phyloP scores from a whole-genome alignment of 2,329 filamentous ascomycete genomes.

The Aureobasidium sp. region DNA sequence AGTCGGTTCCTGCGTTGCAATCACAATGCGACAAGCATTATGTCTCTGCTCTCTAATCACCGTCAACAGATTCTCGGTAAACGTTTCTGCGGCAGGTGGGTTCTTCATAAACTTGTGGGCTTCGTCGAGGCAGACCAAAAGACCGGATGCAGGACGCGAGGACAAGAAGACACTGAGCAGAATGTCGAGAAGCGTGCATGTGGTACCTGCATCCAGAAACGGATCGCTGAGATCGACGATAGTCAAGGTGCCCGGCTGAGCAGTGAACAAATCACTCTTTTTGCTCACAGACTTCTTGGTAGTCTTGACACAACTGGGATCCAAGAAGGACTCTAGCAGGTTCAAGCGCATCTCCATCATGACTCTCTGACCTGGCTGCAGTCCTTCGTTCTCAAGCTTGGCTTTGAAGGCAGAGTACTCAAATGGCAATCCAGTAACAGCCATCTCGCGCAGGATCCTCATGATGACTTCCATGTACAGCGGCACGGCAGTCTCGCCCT shows the following conservation, averaged over 20 bases:
- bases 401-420: slow-evolving; percentile 45
- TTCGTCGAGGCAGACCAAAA: slow-evolving; percentile 65
- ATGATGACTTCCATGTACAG: slow-evolving; percentile 53
- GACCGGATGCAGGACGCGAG: slow-evolving; percentile 36
- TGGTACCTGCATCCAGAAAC: slow-evolving; percentile 58
- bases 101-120: slow-evolving; percentile 69
- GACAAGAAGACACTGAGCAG: slow-evolving; percentile 61
- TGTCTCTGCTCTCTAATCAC: slow-evolving; percentile 67
- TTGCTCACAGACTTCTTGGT: neutral
- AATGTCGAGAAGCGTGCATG: slow-evolving; percentile 67
- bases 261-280: slow-evolving; percentile 22
- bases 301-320: slow-evolving; percentile 20
- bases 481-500: slow-evolving; percentile 36
- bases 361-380: slow-evolving; percentile 46
- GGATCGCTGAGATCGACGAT: slow-evolving; percentile 70
- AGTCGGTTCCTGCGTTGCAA: slow-evolving; percentile 72
- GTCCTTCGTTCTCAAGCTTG: slow-evolving; percentile 30
- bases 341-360: slow-evolving; percentile 56
- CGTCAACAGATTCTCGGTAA: slow-evolving; percentile 57
- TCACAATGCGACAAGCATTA: slow-evolving; percentile 57
- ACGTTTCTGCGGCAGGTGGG: slow-evolving; percentile 45
- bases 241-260: slow-evolving; percentile 47
- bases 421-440: slow-evolving; percentile 40
- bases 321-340: slow-evolving; percentile 59
- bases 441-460: slow-evolving; percentile 52